A percentile compares a stretch with the other conserved stretches of the same genome.
phyloP scores from a whole-genome alignment of 1,139 yeast genomes.

The Debaryomyces nepalensis region DNA sequence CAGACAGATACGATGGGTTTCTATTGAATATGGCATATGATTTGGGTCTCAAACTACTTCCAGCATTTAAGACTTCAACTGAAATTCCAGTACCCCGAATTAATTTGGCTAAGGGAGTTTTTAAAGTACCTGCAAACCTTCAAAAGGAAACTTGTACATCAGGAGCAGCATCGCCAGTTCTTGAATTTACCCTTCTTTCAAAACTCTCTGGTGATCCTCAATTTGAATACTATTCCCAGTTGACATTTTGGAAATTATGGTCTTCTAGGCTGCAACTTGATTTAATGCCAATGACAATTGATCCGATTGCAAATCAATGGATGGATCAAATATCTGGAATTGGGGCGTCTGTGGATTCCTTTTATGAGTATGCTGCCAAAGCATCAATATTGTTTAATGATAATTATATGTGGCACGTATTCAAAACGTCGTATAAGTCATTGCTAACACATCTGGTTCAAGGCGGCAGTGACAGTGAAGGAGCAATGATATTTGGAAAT shows the following conservation, averaged over 20 bases:
- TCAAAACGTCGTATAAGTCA: constrained; percentile 62
- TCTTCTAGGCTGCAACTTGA: constrained; percentile 61
- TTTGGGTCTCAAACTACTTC: constrained; percentile 66
- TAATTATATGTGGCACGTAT: constrained; percentile 59
- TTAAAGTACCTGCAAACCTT: constrained; percentile 41
- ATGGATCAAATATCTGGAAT: constrained; percentile 70
- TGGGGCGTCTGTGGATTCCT: constrained; percentile 94
- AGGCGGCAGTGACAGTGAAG: constrained; percentile 43
- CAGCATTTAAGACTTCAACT: constrained; percentile 64
- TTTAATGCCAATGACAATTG: constrained; percentile 78
- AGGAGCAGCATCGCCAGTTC: constrained; percentile 81
- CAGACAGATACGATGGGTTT: constrained; percentile 64
- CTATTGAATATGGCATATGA: constrained; percentile 71
- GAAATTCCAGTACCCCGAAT: constrained; percentile 77
- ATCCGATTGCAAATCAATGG: constrained; percentile 62
- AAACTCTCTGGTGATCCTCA: constrained; percentile 72
- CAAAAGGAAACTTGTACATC: constrained; percentile 79
- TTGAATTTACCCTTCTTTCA: constrained; percentile 78
- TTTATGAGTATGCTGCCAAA: constrained; percentile 86
- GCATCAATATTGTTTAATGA: constrained; percentile 76
- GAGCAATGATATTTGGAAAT: constrained; percentile 64
- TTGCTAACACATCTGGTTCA: constrained; percentile 52
- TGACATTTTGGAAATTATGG: constrained; percentile 77
- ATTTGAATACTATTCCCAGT: constrained; percentile 65
- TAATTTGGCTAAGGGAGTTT: constrained; percentile 59